Evolutionary conservation across 1,139 yeast genomes (phyloP).

Genomic region (Yamadazyma membranifaciens): DNA sequence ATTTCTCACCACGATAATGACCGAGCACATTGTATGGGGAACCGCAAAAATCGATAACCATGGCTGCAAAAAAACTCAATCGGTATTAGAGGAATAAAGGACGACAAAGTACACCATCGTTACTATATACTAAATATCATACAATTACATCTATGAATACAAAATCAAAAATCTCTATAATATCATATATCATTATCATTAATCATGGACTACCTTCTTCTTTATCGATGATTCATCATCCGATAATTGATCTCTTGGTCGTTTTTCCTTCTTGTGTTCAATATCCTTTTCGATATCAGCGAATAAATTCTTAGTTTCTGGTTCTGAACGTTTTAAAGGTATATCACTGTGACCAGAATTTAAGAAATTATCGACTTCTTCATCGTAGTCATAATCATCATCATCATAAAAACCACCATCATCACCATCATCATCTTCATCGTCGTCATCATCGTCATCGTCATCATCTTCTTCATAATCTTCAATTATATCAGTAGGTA

Average conservation of each 20-base stretch:
- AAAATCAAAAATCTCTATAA: neutral
- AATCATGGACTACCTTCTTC: neutral
- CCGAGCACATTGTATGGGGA: neutral
- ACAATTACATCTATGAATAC: conserved; percentile 1
- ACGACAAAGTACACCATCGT: no score
- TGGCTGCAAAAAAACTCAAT: no score
- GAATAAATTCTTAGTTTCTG: conserved; percentile 16
- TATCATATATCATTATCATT: conserved; percentile 4
- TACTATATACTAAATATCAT: neutral
- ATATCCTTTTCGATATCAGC: conserved; percentile 19
- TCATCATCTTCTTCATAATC: conserved; percentile 7
- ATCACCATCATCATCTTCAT: conserved; percentile 16
- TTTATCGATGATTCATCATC: neutral
- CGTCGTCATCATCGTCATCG: conserved; percentile 4
- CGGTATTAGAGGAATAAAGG: no score
- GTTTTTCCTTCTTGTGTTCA: conserved; percentile 11
- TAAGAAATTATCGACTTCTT: conserved; percentile 9
- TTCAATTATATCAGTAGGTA: conserved; percentile 11
- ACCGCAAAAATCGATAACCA: no score
- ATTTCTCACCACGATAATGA: neutral
- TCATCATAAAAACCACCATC: conserved; percentile 13
- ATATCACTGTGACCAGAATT: neutral
- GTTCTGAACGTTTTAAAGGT: neutral
- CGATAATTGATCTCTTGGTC: conserved; percentile 8
- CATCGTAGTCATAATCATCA: conserved; percentile 11